These are phyloP conservation scores for Lachnellula arida DNA, from an alignment of 2,329 filamentous ascomycete genomes.

Conservation along the genomic window DNA sequence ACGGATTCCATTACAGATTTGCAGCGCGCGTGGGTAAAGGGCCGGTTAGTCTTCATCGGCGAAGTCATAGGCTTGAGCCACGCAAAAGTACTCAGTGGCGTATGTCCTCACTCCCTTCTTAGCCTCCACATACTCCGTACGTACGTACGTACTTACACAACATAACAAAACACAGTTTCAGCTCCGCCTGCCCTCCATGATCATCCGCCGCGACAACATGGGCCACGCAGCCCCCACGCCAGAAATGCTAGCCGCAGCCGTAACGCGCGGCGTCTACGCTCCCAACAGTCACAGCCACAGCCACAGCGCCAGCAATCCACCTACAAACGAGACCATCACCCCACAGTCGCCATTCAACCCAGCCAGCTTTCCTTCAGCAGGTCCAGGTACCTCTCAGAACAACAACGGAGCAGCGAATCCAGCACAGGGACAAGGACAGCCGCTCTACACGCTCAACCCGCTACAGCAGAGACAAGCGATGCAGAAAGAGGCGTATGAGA, in stretches of 20 bases:
- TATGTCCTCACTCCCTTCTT: slow-evolving; percentile 32
- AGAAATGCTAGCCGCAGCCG: slow-evolving; percentile 7
- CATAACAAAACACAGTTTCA: slow-evolving; percentile 40
- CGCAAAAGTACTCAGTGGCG: slow-evolving; percentile 50
- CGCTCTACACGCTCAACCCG: slow-evolving; percentile 37
- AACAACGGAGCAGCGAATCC: slow-evolving; percentile 25
- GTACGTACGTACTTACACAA: not conserved
- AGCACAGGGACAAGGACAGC: slow-evolving; percentile 20
- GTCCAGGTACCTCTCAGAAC: slow-evolving; percentile 34
- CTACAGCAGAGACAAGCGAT: slow-evolving; percentile 45
- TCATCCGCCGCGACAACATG: slow-evolving; percentile 40
- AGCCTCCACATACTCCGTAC: too few species aligned
- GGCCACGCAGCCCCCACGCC: slow-evolving; percentile 13
- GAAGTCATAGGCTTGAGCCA: slow-evolving; percentile 54
- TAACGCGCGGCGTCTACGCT: slow-evolving; percentile 5
- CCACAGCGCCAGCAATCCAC: not conserved
- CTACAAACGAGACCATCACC: slow-evolving; percentile 2
- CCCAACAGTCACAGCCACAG: not conserved
- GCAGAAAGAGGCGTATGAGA: slow-evolving; percentile 42
- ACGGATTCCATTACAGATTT: slow-evolving; percentile 57
- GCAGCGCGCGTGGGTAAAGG: slow-evolving; percentile 51
- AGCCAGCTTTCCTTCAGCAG: slow-evolving; percentile 44
- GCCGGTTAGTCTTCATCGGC: slow-evolving; percentile 50
- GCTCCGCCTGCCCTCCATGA: slow-evolving; percentile 57
- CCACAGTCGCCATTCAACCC: slow-evolving; percentile 31